These are phyloP conservation scores for Malassezia yamatoensis DNA, from an alignment of 1,284 basidiomycete genomes.

Conservation along the genomic window DNA sequence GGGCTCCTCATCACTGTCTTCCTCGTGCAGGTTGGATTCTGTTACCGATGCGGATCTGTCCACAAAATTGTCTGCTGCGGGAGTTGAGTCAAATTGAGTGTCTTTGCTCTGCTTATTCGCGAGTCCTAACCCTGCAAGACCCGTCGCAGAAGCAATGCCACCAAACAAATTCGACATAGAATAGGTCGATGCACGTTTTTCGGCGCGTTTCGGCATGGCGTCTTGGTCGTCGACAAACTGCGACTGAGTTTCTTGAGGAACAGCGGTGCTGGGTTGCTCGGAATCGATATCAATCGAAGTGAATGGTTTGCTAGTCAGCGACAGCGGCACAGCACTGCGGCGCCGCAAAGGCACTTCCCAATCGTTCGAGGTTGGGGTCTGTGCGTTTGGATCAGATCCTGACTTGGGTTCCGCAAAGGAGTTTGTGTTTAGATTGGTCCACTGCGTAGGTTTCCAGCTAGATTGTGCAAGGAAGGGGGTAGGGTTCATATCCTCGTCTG, in stretches of 20 bases:
- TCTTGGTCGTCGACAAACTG: neutral
- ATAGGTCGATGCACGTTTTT: neutral
- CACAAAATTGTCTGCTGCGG: neutral
- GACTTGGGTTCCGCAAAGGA: neutral
- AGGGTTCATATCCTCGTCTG: conserved; percentile 4
- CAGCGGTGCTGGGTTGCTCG: neutral
- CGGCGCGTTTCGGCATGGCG: neutral
- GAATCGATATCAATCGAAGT: neutral
- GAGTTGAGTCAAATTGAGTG: neutral
- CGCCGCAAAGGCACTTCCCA: neutral
- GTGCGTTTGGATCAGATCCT: neutral
- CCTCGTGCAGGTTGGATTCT: neutral
- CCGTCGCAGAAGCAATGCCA: neutral
- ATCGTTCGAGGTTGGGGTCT: neutral
- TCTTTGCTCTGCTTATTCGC: neutral
- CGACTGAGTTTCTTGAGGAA: neutral
- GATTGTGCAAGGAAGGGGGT: conserved; percentile 16
- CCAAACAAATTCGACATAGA: neutral
- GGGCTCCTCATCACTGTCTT: neutral
- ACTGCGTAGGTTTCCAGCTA: conserved; percentile 1
- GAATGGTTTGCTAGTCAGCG: neutral
- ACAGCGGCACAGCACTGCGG: neutral
- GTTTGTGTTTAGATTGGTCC: neutral
- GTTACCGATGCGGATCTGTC: neutral
- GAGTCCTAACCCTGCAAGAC: neutral